A percentile compares a stretch with the other conserved stretches of the same genome.
phyloP scores from a whole-genome alignment of 345 rosid species.

The Gossypium sturtianum region DNA sequence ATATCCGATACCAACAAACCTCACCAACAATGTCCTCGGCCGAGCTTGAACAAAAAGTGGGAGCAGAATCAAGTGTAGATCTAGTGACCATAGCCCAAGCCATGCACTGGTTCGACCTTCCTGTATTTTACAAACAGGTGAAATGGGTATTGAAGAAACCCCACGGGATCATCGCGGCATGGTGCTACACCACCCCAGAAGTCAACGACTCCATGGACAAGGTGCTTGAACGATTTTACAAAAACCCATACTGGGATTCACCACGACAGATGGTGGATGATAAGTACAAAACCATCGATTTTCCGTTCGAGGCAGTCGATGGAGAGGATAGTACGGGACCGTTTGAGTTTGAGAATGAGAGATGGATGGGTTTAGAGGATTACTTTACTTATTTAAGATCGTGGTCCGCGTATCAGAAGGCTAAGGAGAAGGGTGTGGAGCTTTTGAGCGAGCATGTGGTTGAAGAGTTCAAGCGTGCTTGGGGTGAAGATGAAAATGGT shows the following conservation, averaged over 20 bases:
- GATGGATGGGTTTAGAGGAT: slow-evolving; percentile 35
- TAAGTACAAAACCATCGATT: slow-evolving; percentile 38
- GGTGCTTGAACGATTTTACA: slow-evolving; percentile 44
- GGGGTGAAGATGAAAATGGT: slow-evolving; percentile 27
- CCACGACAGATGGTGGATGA: slow-evolving; percentile 55
- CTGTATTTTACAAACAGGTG: slow-evolving; percentile 43
- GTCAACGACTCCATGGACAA: slow-evolving; percentile 43
- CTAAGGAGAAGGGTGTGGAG: slow-evolving; percentile 31
- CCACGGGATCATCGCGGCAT: slow-evolving; percentile 48
- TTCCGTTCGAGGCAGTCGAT: slow-evolving; percentile 44
- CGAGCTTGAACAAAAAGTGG: slow-evolving; percentile 32
- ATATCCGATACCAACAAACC: slow-evolving; percentile 43
- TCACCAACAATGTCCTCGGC: slow-evolving; percentile 32
- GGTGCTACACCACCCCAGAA: slow-evolving; percentile 64
- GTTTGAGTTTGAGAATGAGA: slow-evolving; percentile 31
- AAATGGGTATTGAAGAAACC: slow-evolving; percentile 59
- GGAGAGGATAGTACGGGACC: slow-evolving; percentile 43
- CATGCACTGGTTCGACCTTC: slow-evolving; percentile 54
- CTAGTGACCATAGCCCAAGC: slow-evolving; percentile 56
- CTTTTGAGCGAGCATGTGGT: slow-evolving; percentile 22
- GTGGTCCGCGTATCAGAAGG: slow-evolving; percentile 55
- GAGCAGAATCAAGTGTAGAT: slow-evolving; percentile 37
- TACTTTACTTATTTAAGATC: slow-evolving; percentile 41
- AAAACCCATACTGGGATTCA: slow-evolving; percentile 54
- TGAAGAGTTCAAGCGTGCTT: slow-evolving; percentile 22